Percentiles rank a stretch among this genome's conserved stretches.
These are phyloP conservation scores for Leccinum subrobustum DNA, from an alignment of 1,284 basidiomycete species.

Conservation along the genomic window DNA sequence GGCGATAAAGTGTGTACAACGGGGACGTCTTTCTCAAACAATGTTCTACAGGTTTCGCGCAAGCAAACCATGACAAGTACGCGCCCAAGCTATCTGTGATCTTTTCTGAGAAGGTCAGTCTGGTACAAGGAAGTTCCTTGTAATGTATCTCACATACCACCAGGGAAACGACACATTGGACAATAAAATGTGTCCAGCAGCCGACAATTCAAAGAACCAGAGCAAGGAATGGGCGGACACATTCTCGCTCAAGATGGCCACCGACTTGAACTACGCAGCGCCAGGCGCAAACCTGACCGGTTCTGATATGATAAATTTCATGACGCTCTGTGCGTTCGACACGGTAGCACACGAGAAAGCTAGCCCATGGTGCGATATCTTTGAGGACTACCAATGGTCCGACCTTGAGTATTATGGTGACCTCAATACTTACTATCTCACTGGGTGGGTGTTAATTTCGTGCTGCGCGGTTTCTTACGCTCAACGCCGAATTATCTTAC, in stretches of 20 bases:
- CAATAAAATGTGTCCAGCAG: slow-evolving; percentile 64
- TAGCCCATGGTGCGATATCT: slow-evolving; percentile 73
- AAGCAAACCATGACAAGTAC: slow-evolving; percentile 40
- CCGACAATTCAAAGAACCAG: slow-evolving; percentile 43
- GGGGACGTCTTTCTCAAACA: not conserved
- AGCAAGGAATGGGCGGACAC: slow-evolving; percentile 49
- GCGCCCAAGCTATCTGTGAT: slow-evolving; percentile 50
- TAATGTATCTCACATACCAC: slow-evolving; percentile 10
- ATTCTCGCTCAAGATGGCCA: slow-evolving; percentile 56
- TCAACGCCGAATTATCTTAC: not conserved
- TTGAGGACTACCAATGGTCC: slow-evolving; percentile 49
- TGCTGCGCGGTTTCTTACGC: not conserved
- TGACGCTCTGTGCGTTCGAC: slow-evolving; percentile 79
- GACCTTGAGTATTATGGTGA: slow-evolving; percentile 69
- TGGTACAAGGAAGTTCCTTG: not conserved
- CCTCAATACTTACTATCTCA: slow-evolving; percentile 73
- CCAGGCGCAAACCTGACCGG: slow-evolving; percentile 61
- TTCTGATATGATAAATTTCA: slow-evolving; percentile 59
- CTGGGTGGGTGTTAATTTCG: slow-evolving; percentile 45
- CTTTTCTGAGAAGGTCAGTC: slow-evolving; percentile 53
- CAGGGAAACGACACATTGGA: slow-evolving; percentile 72
- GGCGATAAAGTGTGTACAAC: not conserved
- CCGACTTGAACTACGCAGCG: slow-evolving; percentile 59
- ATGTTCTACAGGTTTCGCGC: slow-evolving; percentile 47
- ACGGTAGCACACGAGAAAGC: slow-evolving; percentile 51